Conservation (phyloP, 2,329 filamentous ascomycete genomes). For the Xylaria sp. region DNA sequence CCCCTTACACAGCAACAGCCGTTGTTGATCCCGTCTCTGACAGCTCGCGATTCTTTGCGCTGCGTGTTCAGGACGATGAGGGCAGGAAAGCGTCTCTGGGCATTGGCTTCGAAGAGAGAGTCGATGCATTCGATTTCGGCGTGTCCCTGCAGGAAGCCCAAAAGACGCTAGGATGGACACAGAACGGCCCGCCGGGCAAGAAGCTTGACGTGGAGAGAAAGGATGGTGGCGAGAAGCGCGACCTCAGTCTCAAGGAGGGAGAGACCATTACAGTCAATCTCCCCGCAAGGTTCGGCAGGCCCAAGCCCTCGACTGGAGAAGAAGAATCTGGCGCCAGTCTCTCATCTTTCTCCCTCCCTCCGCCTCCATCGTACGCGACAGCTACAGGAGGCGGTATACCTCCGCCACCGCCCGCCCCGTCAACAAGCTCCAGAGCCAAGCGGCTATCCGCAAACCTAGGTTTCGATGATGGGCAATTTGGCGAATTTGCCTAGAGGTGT, state of each 20-base stretch:
- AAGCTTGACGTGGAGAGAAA: slow-evolving; percentile 35
- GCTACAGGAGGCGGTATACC: slow-evolving; percentile 39
- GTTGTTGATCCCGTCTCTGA: slow-evolving; percentile 75
- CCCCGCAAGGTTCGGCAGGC: slow-evolving; percentile 51
- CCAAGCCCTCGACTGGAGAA: slow-evolving; percentile 37
- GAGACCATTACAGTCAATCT: slow-evolving; percentile 84
- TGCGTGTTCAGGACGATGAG: slow-evolving; percentile 70
- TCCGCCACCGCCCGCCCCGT: slow-evolving; percentile 56
- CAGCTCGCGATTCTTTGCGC: slow-evolving; percentile 76
- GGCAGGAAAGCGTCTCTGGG: slow-evolving; percentile 75
- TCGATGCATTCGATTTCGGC: slow-evolving; percentile 79
- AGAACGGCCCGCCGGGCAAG: slow-evolving; percentile 34
- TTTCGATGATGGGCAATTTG: slow-evolving; percentile 84
- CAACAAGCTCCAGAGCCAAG: slow-evolving; percentile 54
- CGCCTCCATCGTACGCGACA: slow-evolving; percentile 51
- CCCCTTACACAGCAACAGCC: slow-evolving; percentile 62
- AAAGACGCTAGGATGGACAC: slow-evolving; percentile 60
- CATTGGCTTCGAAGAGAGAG: slow-evolving; percentile 81
- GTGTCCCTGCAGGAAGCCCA: slow-evolving; percentile 74
- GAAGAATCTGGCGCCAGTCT: slow-evolving; percentile 29
- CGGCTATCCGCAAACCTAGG: slow-evolving; percentile 60
- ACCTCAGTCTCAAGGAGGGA: slow-evolving; percentile 82
- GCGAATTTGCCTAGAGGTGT: slow-evolving; percentile 60
- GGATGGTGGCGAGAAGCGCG: slow-evolving; percentile 54
- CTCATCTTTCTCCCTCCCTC: slow-evolving; percentile 66